phyloP scores from a whole-genome alignment of 2,329 filamentous ascomycete species.

The Alternaria sp. region DNA sequence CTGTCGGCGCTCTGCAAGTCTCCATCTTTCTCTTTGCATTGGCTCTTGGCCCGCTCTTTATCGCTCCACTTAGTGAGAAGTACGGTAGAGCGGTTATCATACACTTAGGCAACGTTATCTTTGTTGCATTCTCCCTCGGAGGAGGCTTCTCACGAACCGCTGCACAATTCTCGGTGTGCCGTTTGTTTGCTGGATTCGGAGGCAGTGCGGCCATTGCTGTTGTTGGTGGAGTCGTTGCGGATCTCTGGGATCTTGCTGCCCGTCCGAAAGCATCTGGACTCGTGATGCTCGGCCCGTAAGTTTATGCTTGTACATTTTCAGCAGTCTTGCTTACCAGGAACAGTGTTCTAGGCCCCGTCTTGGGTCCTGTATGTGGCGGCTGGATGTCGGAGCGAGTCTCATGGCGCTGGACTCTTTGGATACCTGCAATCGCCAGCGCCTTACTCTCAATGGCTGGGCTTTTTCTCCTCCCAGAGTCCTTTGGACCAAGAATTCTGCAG shows the following conservation, averaged over 20 bases:
- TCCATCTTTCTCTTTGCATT: slow-evolving; percentile 46
- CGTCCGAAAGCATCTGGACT: slow-evolving; percentile 24
- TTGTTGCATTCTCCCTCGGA: slow-evolving; percentile 34
- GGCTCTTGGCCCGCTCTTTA: slow-evolving; percentile 41
- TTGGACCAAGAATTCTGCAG: slow-evolving; percentile 1
- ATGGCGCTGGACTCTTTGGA: slow-evolving; percentile 24
- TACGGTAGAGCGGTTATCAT: slow-evolving; percentile 36
- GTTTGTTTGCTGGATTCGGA: not conserved
- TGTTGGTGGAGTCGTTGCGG: slow-evolving; percentile 49
- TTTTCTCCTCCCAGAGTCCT: slow-evolving; percentile 14
- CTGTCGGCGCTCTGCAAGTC: slow-evolving; percentile 31
- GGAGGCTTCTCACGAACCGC: slow-evolving; percentile 21
- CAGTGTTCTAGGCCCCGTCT: slow-evolving; percentile 20
- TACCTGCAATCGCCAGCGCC: slow-evolving; percentile 21
- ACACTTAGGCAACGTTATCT: slow-evolving; percentile 34
- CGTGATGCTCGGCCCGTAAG: slow-evolving; percentile 19
- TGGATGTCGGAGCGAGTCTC: slow-evolving; percentile 23
- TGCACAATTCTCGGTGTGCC: not conserved
- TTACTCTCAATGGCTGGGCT: slow-evolving; percentile 12
- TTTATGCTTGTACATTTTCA: not conserved
- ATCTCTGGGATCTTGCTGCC: slow-evolving; percentile 54
- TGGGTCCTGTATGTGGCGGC: slow-evolving; percentile 24
- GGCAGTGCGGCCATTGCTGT: slow-evolving; percentile 24
- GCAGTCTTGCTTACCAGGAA: not conserved
- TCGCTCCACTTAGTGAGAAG: slow-evolving; percentile 40